Conservation (phyloP, 768 basidiomycete species). For the Mycena galericulata region DNA sequence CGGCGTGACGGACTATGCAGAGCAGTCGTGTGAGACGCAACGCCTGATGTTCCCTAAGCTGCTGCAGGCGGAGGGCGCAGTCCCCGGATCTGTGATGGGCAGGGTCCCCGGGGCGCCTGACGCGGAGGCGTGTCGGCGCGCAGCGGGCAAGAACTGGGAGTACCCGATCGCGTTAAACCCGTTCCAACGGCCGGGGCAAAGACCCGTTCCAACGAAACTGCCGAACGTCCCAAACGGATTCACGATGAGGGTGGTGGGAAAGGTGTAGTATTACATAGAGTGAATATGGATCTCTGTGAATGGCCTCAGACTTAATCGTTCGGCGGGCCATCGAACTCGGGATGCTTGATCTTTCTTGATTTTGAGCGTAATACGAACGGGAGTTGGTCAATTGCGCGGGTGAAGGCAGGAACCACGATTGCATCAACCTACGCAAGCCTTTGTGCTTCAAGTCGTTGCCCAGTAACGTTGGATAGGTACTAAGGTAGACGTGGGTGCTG, state of each 20-base stretch:
- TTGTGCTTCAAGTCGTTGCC: too few species aligned
- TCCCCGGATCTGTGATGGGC: conserved; percentile 1
- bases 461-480: too few species aligned
- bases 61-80: background rate
- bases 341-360: too few species aligned
- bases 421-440: too few species aligned
- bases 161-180: conserved; percentile 37
- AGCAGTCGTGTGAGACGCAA: conserved; percentile 38
- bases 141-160: conserved; percentile 12
- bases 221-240: conserved; percentile 37
- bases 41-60: background rate
- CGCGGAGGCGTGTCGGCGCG: background rate
- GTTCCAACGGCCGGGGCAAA: conserved; percentile 38
- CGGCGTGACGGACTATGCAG: conserved; percentile 37
- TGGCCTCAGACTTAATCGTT: too few species aligned
- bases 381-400: too few species aligned
- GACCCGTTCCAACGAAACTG: conserved; percentile 26
- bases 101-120: conserved; percentile 2
- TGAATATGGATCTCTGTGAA: too few species aligned
- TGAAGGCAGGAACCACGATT: too few species aligned
- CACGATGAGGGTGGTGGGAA: conserved; percentile 25
- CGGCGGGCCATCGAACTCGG: too few species aligned
- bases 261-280: too few species aligned
- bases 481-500: too few species aligned
- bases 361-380: too few species aligned